These are phyloP conservation scores for Penicillium nordicum DNA, from an alignment of 2,329 filamentous ascomycete species.

Conservation along the genomic window DNA sequence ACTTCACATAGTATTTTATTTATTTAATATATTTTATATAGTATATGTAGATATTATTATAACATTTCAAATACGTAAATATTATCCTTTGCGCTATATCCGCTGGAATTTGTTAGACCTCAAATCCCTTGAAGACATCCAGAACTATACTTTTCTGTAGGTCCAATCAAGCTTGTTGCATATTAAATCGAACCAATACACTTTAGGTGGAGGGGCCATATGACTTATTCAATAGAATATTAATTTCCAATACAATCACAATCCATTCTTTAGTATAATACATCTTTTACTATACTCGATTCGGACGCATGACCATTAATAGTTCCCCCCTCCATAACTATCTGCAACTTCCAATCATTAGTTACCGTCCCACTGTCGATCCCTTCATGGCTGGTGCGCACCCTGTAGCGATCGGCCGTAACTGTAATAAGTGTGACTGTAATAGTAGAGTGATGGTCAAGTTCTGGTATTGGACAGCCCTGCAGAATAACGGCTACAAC, in stretches of 20 bases:
- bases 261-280: not conserved
- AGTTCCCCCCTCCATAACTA: not conserved
- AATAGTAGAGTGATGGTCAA: not conserved
- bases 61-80: no score
- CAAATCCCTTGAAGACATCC: not conserved
- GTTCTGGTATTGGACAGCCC: not conserved
- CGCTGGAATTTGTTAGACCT: slow-evolving; percentile 10
- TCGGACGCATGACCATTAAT: slow-evolving; percentile 5
- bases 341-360: not conserved
- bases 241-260: not conserved
- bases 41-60: no score
- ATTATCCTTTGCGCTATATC: slow-evolving; percentile 7
- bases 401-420: slow-evolving; percentile 20
- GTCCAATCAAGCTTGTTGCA: not conserved
- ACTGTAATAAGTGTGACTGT: slow-evolving; percentile 1
- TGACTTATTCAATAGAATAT: not conserved
- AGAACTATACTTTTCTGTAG: not conserved
- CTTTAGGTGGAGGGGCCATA: not conserved
- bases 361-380: slow-evolving; percentile 10
- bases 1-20: not conserved
- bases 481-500: not conserved
- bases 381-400: slow-evolving; percentile 16
- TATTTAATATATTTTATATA: not conserved
- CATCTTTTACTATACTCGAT: slow-evolving; percentile 2
- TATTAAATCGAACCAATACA: not conserved